phyloP scores from a whole-genome alignment of 2,329 filamentous ascomycete genomes.

The Diaporthe caulivora region DNA sequence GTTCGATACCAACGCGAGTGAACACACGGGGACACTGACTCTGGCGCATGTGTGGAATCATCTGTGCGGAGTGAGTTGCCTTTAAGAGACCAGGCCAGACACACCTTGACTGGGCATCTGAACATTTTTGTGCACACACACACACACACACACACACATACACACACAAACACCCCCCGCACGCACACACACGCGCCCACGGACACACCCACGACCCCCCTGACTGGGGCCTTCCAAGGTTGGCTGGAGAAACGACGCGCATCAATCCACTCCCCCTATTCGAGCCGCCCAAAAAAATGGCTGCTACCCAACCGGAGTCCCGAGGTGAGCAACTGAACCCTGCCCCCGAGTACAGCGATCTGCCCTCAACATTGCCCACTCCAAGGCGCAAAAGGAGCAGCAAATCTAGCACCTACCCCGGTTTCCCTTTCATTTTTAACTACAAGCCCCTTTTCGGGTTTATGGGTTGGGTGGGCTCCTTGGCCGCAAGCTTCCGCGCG shows the following conservation, averaged over 20 bases:
- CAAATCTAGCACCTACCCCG: constrained; percentile 31
- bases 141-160: not conserved
- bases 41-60: constrained; percentile 24
- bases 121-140: constrained; percentile 29
- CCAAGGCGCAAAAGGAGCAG: constrained; percentile 9
- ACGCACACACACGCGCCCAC: not conserved
- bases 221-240: constrained; percentile 31
- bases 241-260: constrained; percentile 31
- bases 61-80: constrained; percentile 24
- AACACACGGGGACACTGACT: constrained; percentile 28
- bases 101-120: constrained; percentile 30
- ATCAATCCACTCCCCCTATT: constrained; percentile 35
- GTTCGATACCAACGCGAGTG: constrained; percentile 25
- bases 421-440: constrained; percentile 5
- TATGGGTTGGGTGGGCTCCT: constrained; percentile 24
- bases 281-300: constrained; percentile 35
- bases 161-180: too few species aligned
- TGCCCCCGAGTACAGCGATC: constrained; percentile 31
- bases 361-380: constrained; percentile 20
- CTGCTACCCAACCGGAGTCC: constrained; percentile 37
- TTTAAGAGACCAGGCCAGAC: constrained; percentile 29
- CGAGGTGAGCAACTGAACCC: constrained; percentile 37
- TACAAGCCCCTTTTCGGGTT: constrained; percentile 23
- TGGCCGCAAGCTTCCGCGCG: constrained; percentile 26
- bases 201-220: constrained; percentile 29